phyloP scores from a whole-genome alignment of 352 stramenopile genomes.

The Plasmopara viticola region DNA sequence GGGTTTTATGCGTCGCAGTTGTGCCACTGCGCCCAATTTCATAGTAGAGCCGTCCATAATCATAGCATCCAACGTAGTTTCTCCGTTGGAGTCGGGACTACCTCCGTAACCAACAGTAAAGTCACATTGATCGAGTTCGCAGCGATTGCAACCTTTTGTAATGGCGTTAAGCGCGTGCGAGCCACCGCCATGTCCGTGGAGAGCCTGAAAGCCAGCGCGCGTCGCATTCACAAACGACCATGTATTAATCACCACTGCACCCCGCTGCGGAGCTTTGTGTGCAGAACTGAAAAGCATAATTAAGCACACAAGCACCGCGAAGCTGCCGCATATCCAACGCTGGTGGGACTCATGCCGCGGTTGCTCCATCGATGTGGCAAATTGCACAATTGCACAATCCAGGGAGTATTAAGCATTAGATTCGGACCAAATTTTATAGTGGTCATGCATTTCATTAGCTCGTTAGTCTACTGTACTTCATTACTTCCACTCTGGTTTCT shows the following conservation, averaged over 20 bases:
- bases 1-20: conserved; percentile 71
- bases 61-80: conserved; percentile 89
- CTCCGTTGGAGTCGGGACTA: conserved; percentile 77
- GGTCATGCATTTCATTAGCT: background rate
- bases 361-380: conserved; percentile 13
- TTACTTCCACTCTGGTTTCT: conserved; percentile 71
- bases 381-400: conserved; percentile 6
- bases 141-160: conserved; percentile 63
- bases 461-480: background rate
- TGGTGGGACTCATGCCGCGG: conserved; percentile 22
- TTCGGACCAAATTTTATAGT: background rate
- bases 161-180: conserved; percentile 52
- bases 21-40: conserved; percentile 80
- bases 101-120: conserved; percentile 86
- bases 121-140: conserved; percentile 83
- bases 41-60: conserved; percentile 84
- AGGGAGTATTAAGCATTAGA: conserved; percentile 9
- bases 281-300: conserved; percentile 26
- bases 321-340: conserved; percentile 28
- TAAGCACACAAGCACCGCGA: conserved; percentile 24
- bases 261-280: conserved; percentile 20
- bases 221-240: conserved; percentile 79
- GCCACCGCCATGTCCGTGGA: conserved; percentile 14
- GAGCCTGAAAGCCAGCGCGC: conserved; percentile 46
- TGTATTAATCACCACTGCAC: conserved; percentile 73